Evolutionary conservation across 495 filamentous ascomycete genomes (phyloP), one percentile per base, ranked within the genome.

Genomic region (Neurospora africana): DNA sequence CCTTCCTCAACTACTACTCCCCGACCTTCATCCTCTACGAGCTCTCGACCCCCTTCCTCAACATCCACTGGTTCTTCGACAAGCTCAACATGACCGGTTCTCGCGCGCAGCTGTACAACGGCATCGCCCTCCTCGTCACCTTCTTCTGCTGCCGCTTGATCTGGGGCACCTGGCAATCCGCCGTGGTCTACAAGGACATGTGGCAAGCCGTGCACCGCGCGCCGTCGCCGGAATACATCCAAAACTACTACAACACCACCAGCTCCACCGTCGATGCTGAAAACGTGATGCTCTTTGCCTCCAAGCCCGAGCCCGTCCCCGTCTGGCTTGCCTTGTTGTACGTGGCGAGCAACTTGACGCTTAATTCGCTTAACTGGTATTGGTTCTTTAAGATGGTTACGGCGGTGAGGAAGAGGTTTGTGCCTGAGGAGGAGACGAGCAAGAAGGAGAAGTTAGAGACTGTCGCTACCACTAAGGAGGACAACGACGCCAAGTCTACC

Each of bases 61-160:
- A 97, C 80, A 92, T 98, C 82, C 95, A 99, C 86, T 99, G 95
- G 95, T 98, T 99, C 87, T 94, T 91, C 78, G 95, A 99, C 84
- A 99, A 99, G 83, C 86, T 98, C 77, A 89, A 92, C 80, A 91
- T 97, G 87, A 99, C 96, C 30, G 95, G 95, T 69, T 91, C 91
- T 73, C 85, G 76, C 19, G 76, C 78, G 4, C 94, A 98, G 82
- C 89, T 95, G 76, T 92, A 94, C 82, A 98, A 98, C 80, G 94
- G 94, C 76, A 89, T 95, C 79, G 75, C 86, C 72, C 87, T 94
- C 21, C 83, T 92, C 65, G 72, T 77, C 61, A 89, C 88, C 67
- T 99, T 99, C 85, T 95, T 97, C 84, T 87, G 80, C 80, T 96
- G 93, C 80, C 93, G 95, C 71, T 86, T 99, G 15, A 82, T 96